These are phyloP conservation scores for Calonectria leucothoes DNA, from an alignment of 2,329 filamentous ascomycete species.

Conservation along the genomic window DNA sequence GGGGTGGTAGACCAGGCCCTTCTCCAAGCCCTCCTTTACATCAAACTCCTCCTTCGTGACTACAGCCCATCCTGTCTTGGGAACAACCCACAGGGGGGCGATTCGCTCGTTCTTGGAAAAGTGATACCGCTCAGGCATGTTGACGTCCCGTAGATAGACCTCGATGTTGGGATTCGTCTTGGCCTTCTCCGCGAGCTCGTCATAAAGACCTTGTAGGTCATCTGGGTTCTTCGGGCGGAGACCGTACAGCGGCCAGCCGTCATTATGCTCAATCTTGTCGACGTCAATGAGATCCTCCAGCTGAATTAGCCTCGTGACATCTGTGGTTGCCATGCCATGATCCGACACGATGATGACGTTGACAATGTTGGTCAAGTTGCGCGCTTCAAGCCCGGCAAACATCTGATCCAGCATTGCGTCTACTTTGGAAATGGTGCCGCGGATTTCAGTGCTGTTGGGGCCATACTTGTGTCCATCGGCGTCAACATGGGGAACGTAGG, in stretches of 20 bases:
- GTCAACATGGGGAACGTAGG: constrained; percentile 95
- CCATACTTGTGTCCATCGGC: constrained; percentile 87
- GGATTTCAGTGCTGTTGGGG: constrained; percentile 94
- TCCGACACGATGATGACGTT: constrained; percentile 98
- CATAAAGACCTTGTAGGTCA: constrained; percentile 76
- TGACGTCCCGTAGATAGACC: constrained; percentile 84
- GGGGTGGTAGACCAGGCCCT: constrained; percentile 78
- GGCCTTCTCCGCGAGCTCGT: constrained; percentile 66
- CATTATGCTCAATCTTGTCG: constrained; percentile 81
- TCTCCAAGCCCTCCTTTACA: constrained; percentile 71
- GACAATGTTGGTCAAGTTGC: constrained; percentile 89
- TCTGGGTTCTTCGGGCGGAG: constrained; percentile 80
- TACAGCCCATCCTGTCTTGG: constrained; percentile 92
- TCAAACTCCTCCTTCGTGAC: constrained; percentile 85
- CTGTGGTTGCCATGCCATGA: constrained; percentile 97
- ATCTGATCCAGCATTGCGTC: constrained; percentile 85
- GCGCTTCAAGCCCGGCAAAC: constrained; percentile 78
- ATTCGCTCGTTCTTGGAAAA: constrained; percentile 91
- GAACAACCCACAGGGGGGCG: constrained; percentile 93
- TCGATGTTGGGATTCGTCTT: constrained; percentile 78
- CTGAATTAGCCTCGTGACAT: constrained; percentile 82
- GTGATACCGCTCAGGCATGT: constrained; percentile 95
- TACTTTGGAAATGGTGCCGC: constrained; percentile 79
- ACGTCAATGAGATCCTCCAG: constrained; percentile 90
- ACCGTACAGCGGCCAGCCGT: constrained; percentile 95